Conservation (phyloP, 2,329 filamentous ascomycete genomes). For the Aspergillus sp. region DNA sequence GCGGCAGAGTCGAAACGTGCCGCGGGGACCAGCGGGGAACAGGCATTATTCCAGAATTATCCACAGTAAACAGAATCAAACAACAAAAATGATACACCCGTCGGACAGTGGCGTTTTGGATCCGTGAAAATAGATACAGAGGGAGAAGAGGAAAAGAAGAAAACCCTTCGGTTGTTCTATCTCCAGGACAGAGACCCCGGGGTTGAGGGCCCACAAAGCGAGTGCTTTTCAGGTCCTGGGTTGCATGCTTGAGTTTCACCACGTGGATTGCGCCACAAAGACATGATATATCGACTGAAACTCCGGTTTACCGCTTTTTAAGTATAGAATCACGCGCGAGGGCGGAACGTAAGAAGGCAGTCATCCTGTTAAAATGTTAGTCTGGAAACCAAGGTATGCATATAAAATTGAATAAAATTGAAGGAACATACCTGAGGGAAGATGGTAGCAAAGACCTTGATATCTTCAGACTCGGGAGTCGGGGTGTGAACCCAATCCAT, state of each 20-base stretch:
- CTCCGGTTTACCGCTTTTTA: constrained; percentile 1
- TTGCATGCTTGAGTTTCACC: neutral
- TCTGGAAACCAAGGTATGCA: constrained; percentile 4
- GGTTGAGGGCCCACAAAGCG: constrained; percentile 8
- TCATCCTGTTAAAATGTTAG: constrained; percentile 63
- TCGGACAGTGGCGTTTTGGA: neutral
- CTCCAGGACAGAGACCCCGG: constrained; percentile 25
- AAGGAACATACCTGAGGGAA: constrained; percentile 74
- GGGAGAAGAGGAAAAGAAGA: constrained; percentile 13
- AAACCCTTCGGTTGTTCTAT: constrained; percentile 20
- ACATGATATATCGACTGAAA: neutral
- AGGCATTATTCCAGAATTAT: neutral
- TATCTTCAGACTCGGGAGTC: constrained; percentile 83
- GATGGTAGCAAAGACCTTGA: constrained; percentile 97
- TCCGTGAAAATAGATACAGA: constrained; percentile 16
- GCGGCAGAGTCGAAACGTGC: neutral
- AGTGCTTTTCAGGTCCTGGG: constrained; percentile 1
- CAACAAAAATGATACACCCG: constrained; percentile 7
- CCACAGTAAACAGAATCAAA: constrained; percentile 7
- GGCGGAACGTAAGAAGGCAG: constrained; percentile 72
- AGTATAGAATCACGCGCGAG: constrained; percentile 35
- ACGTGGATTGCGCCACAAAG: neutral
- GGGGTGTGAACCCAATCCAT: constrained; percentile 89
- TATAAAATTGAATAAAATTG: neutral
- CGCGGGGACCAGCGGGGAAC: neutral